phyloP scores from a whole-genome alignment of 75 land plant species.

The Isoetes taiwanensis region DNA sequence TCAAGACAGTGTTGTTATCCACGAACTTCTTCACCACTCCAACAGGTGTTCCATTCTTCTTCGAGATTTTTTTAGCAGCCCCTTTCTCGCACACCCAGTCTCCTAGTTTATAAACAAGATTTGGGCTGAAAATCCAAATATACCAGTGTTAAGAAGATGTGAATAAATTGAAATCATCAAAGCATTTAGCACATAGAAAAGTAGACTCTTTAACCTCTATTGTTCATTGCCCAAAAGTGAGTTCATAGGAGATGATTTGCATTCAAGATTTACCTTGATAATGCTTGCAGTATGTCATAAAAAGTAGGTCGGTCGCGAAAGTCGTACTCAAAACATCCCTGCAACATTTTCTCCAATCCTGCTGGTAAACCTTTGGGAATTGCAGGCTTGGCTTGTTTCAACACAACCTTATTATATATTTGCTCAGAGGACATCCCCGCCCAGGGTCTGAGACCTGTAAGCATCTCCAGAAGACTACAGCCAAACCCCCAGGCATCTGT shows the following conservation, averaged over 20 bases:
- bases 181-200: background rate
- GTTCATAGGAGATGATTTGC: background rate
- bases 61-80: conserved; percentile 14
- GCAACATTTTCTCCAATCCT: conserved; percentile 45
- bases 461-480: conserved; percentile 87
- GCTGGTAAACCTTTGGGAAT: conserved; percentile 79
- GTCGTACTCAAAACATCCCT: conserved; percentile 86
- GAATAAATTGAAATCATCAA: background rate
- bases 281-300: conserved; percentile 50
- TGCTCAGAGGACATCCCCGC: conserved; percentile 45
- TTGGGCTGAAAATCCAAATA: conserved; percentile 32
- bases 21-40: conserved; percentile 22
- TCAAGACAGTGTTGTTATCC: conserved; percentile 8
- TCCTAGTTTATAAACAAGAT: conserved; percentile 25
- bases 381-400: conserved; percentile 55
- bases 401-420: conserved; percentile 60
- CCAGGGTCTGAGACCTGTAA: conserved; percentile 81
- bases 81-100: conserved; percentile 31
- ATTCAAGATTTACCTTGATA: conserved; percentile 42
- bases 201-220: background rate
- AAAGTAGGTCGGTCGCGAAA: conserved; percentile 69
- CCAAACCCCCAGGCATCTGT: conserved; percentile 98
- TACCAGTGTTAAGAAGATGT: no score
- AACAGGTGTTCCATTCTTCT: conserved; percentile 14
- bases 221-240: background rate